These are phyloP conservation scores for Gonium pectorale DNA, from an alignment of 139 green algal species.

Conservation along the genomic window DNA sequence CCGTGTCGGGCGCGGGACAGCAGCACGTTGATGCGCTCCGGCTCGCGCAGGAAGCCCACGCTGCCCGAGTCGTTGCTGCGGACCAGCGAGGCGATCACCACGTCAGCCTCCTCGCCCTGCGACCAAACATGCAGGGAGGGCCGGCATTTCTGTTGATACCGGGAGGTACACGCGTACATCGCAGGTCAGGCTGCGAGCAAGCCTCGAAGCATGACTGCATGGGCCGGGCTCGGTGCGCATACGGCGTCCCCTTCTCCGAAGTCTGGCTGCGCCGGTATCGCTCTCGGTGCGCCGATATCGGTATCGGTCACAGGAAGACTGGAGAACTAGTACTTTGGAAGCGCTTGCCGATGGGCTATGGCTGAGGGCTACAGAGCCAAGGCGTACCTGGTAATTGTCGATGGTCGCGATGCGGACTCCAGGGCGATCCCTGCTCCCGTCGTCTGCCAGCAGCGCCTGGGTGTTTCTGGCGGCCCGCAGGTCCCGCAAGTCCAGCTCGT, in stretches of 20 bases:
- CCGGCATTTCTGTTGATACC: no score
- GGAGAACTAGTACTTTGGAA: no score
- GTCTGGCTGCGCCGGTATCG: no score
- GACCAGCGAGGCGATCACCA: conserved; percentile 81
- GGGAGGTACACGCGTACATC: no score
- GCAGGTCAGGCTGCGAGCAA: no score
- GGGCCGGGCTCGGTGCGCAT: no score
- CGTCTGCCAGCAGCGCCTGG: neutral
- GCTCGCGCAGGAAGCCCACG: conserved; percentile 79
- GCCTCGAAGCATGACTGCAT: no score
- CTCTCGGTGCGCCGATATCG: no score
- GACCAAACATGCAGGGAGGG: neutral
- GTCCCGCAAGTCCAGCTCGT: conserved; percentile 52
- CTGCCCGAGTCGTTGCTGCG: conserved; percentile 75
- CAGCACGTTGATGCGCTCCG: conserved; percentile 87
- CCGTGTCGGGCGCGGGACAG: conserved; percentile 79
- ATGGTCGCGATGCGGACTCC: conserved; percentile 78
- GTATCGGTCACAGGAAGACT: no score
- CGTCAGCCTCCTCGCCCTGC: conserved; percentile 81
- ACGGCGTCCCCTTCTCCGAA: no score
- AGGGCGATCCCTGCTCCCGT: neutral
- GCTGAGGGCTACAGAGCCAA: no score
- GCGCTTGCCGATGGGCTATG: no score
- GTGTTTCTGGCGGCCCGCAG: neutral
- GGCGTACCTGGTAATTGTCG: conserved; percentile 82